A percentile compares a stretch with the other conserved stretches of the same genome.
Evolutionary conservation across 2,329 filamentous ascomycete species (phyloP).

Genomic region (Dothistroma septosporum): DNA sequence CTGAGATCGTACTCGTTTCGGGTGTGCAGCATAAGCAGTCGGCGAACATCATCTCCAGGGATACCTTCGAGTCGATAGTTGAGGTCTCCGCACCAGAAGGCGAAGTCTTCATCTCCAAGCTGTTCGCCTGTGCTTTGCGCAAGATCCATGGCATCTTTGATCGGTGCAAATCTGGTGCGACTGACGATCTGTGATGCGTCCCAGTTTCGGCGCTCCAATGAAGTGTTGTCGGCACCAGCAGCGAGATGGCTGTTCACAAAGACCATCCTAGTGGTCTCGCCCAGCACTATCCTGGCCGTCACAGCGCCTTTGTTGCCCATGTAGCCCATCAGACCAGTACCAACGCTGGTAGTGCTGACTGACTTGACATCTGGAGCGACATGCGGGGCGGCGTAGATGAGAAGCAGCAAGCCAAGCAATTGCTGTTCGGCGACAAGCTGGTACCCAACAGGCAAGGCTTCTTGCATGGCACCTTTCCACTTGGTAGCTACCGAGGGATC

Average conservation of each 20-base stretch:
- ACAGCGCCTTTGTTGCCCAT: constrained; percentile 96
- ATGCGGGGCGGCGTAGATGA: constrained; percentile 79
- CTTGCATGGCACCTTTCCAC: constrained; percentile 75
- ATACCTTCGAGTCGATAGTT: constrained; percentile 90
- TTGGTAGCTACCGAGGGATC: constrained; percentile 67
- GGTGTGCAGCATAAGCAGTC: constrained; percentile 77
- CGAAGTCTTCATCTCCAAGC: constrained; percentile 87
- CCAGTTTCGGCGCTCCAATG: constrained; percentile 83
- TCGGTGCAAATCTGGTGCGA: constrained; percentile 73
- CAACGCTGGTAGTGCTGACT: constrained; percentile 76
- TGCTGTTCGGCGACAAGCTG: constrained; percentile 74
- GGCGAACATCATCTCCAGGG: constrained; percentile 83
- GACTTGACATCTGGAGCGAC: constrained; percentile 71
- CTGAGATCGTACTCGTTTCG: constrained; percentile 67
- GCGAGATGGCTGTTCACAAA: constrained; percentile 91
- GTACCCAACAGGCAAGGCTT: constrained; percentile 73
- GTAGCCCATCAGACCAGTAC: constrained; percentile 86
- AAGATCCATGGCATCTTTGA: constrained; percentile 61
- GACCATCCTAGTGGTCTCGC: constrained; percentile 81
- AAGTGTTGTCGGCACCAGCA: constrained; percentile 73
- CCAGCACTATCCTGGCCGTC: constrained; percentile 73
- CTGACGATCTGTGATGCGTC: constrained; percentile 74
- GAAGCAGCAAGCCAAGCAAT: constrained; percentile 75
- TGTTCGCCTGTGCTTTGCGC: constrained; percentile 56
- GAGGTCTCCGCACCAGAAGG: constrained; percentile 93